These are phyloP conservation scores for Auxenochlorella pyrenoidosa DNA, from an alignment of 139 green algal genomes.

Conservation along the genomic window DNA sequence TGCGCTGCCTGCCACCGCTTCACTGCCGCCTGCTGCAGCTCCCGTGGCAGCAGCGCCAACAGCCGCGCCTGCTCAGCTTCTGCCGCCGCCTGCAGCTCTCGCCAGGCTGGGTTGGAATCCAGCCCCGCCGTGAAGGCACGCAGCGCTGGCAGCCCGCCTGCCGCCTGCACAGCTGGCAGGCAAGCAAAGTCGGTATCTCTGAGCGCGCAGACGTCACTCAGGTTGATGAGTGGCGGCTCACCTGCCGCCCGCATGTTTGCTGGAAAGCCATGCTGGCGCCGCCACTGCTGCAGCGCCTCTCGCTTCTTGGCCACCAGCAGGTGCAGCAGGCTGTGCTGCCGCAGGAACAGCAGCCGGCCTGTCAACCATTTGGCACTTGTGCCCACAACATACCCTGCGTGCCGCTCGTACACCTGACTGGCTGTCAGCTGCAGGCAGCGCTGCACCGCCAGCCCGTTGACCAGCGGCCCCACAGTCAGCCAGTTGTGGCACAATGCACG, in stretches of 20 bases:
- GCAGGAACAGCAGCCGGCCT: constrained; percentile 12
- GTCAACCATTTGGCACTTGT: background rate
- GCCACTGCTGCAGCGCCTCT: background rate
- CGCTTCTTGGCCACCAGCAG: constrained; percentile 17
- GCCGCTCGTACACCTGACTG: background rate
- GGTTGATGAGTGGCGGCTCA: background rate
- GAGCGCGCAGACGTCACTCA: background rate
- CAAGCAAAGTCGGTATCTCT: background rate
- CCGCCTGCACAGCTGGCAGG: background rate
- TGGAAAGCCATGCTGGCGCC: background rate
- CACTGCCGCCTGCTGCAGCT: background rate
- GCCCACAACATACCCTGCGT: background rate
- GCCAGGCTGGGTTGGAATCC: too few species aligned
- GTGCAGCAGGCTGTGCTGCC: background rate
- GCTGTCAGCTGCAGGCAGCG: background rate
- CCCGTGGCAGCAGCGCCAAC: background rate
- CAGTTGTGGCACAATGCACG: background rate
- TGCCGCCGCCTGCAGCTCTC: background rate
- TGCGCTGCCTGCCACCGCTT: too few species aligned
- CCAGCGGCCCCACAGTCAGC: background rate
- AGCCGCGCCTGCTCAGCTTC: background rate
- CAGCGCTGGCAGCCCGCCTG: too few species aligned
- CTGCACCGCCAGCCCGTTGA: constrained; percentile 21
- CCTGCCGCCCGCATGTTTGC: background rate
- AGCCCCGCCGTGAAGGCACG: too few species aligned